A percentile compares a stretch with the other conserved stretches of the same genome.
These are phyloP conservation scores for Panicum miliaceum DNA, from an alignment of 176 grass and related monocot genomes.

Conservation along the genomic window DNA sequence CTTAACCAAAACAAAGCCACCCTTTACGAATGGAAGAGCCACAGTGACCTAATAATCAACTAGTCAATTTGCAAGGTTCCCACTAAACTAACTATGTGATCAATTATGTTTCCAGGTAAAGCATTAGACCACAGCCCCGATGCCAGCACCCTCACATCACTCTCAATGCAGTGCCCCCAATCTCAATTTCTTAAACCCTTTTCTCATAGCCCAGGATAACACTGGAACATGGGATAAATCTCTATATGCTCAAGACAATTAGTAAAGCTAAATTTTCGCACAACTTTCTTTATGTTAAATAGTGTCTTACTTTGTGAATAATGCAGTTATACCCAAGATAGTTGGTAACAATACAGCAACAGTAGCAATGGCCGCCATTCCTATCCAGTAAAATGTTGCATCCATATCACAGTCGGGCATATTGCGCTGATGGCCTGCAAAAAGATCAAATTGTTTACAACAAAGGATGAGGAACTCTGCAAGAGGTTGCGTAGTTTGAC, in stretches of 20 bases:
- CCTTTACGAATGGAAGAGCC: neutral
- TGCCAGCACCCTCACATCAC: neutral
- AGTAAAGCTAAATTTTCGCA: neutral
- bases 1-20: neutral
- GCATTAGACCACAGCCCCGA: neutral
- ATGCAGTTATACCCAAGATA: conserved; percentile 73
- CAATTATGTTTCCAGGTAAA: neutral
- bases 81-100: neutral
- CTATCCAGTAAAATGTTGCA: conserved; percentile 64
- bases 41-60: neutral
- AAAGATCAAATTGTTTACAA: conserved; percentile 23
- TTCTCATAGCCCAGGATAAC: neutral
- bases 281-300: conserved; percentile 7
- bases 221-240: neutral
- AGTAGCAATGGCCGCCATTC: conserved; percentile 72
- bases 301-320: conserved; percentile 77
- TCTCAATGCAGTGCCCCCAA: neutral
- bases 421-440: conserved; percentile 71
- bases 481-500: conserved; percentile 42
- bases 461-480: neutral
- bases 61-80: neutral
- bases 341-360: conserved; percentile 62
- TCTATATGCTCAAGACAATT: conserved; percentile 7
- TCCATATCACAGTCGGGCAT: conserved; percentile 57
- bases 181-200: neutral